Base-by-base conservation (phyloP, 1,284 basidiomycete species). In the Trametes pubescens region DNA sequence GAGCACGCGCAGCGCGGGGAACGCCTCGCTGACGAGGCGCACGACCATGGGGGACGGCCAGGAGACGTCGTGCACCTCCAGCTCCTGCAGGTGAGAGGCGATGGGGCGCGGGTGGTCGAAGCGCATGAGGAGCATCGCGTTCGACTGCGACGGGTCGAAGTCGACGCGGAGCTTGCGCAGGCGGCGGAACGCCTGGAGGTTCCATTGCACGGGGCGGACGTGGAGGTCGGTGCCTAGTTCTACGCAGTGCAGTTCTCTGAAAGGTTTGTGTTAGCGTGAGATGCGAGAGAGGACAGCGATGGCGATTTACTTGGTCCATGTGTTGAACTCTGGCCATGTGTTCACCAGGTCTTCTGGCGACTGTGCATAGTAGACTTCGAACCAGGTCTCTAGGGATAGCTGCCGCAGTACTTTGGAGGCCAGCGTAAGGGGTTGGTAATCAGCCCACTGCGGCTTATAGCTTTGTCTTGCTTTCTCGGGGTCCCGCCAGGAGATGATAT, bases 361-460 rank as follows among this genome's bases (percentile, higher is more conserved):
- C 21, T 40, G 66, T 0, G 61, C 63, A 21, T 59, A 65, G 58
- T 64, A 71, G 1, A 65, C 60, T 32, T 69, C 59, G 34, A 71
- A 71, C 69, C 69, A 71, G 6, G 66, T 64, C 32, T 71, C 66
- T 16, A 71, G 22, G 0, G 65, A 48, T 18, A 69, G 61, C n/a
- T 61, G 54, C 1, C 69, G 62, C 21, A 69, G 24, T 1, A 32
- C 59, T 38, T 55, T 65, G 6, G 65, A 66, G 4, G 65, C 51
- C 4, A 68, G 51, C 0, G 61, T 62, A 18, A 71, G 61, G 21
- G 65, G 47, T 37, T 66, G 59, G 9, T 65, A 56, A 29, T 49
- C 51, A 13, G 9, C 51, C 69, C 69, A 71, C 6, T 35, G 26
- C 22, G 65, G 65, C 47, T 69, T 69, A 58, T 59, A 66, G 26